phyloP scores from a whole-genome alignment of 164 flowering plant species.

The Sedum album region DNA sequence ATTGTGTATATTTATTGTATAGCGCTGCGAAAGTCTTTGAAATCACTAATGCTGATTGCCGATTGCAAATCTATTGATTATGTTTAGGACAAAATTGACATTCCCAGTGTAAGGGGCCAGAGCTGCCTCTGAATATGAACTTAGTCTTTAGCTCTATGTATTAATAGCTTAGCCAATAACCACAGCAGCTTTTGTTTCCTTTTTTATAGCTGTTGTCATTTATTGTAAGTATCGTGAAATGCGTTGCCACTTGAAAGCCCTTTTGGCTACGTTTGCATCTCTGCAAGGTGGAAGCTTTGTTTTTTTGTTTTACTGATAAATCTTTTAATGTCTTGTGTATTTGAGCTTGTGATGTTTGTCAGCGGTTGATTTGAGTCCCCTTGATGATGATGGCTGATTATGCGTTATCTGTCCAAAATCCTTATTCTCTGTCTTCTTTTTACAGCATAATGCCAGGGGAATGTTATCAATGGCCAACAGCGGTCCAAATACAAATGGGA shows the following conservation, averaged over 20 bases:
- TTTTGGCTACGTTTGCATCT: neutral
- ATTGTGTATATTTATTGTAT: neutral
- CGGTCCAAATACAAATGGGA: slow-evolving; percentile 95
- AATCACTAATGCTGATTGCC: no score
- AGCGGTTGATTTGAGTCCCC: neutral
- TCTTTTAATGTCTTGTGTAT: no score
- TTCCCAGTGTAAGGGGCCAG: neutral
- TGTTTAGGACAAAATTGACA: neutral
- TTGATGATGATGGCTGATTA: neutral
- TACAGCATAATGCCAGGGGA: slow-evolving; percentile 78
- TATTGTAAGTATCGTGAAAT: neutral
- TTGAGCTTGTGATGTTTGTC: neutral
- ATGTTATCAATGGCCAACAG: slow-evolving; percentile 81
- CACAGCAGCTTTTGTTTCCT: neutral
- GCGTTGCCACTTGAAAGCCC: neutral
- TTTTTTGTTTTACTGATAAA: neutral
- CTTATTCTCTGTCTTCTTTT: slow-evolving; percentile 4
- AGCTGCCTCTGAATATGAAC: neutral
- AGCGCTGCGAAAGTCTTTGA: neutral
- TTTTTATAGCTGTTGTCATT: no score
- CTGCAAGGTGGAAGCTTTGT: no score
- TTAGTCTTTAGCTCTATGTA: neutral
- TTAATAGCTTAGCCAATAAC: neutral
- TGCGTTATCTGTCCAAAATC: neutral
- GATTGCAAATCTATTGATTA: no score